Evolutionary conservation across 768 basidiomycete species (phyloP).

Genomic region (Mrakia gelida): DNA sequence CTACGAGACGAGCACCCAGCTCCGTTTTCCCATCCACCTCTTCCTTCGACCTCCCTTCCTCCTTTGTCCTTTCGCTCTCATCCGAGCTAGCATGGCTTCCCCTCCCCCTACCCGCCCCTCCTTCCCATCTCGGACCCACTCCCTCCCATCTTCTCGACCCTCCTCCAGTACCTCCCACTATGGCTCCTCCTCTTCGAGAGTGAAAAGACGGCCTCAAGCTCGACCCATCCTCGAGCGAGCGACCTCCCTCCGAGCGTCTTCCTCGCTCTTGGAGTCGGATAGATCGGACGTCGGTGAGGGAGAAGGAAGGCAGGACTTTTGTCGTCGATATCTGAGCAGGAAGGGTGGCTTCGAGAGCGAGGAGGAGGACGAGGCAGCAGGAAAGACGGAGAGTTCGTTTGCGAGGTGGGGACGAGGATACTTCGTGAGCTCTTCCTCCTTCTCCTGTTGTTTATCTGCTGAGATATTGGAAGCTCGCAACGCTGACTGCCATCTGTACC

Average conservation of each 20-base stretch:
- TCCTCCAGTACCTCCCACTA: not conserved
- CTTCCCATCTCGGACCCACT: not conserved
- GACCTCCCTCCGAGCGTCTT: slow-evolving; percentile 1
- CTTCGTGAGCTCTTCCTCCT: not conserved
- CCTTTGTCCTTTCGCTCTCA: not conserved
- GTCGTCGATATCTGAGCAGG: slow-evolving; percentile 2
- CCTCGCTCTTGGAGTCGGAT: not conserved
- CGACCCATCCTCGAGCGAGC: not conserved
- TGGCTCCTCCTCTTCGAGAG: not conserved
- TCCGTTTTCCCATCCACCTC: not conserved
- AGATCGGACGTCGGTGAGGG: not conserved
- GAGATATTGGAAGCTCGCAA: no score
- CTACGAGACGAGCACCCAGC: not conserved
- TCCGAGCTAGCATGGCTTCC: not conserved
- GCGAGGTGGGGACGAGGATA: not conserved
- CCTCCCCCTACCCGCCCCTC: not conserved
- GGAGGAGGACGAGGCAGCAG: not conserved
- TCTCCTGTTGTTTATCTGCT: not conserved
- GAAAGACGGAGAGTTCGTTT: not conserved
- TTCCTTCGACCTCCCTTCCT: not conserved
- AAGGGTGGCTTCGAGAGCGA: not conserved
- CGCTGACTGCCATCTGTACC: not conserved
- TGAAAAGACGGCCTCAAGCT: not conserved
- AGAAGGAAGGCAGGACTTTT: not conserved
- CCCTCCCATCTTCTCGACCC: not conserved